A percentile compares a stretch with the other conserved stretches of the same genome.
Evolutionary conservation across 2,329 filamentous ascomycete genomes (phyloP).

Genomic region (Cordyceps cicadae): DNA sequence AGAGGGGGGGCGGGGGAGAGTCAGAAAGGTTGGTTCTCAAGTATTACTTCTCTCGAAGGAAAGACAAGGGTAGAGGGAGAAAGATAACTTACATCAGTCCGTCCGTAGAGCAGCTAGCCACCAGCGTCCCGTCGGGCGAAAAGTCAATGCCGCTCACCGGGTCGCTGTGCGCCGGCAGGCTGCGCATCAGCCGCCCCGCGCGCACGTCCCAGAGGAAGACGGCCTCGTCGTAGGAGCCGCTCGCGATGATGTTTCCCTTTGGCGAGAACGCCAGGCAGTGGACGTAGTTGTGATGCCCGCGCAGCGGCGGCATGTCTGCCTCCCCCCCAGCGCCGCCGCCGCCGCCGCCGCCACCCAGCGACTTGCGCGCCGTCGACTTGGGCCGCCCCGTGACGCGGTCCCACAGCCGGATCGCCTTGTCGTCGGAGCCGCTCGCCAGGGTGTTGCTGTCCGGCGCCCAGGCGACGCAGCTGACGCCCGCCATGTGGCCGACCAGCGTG

Average conservation of each 20-base stretch:
- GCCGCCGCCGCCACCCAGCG: constrained; percentile 32
- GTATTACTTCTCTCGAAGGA: too few species aligned
- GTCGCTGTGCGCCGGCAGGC: constrained; percentile 87
- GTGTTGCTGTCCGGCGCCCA: constrained; percentile 87
- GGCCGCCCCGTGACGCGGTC: constrained; percentile 57
- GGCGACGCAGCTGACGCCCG: constrained; percentile 84
- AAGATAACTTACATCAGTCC: constrained; percentile 60
- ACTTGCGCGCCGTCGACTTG: constrained; percentile 36
- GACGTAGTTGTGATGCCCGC: constrained; percentile 93
- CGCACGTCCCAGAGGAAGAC: constrained; percentile 96
- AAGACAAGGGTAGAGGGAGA: too few species aligned
- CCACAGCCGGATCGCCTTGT: constrained; percentile 94
- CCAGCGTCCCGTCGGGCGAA: constrained; percentile 80
- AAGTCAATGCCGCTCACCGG: constrained; percentile 93
- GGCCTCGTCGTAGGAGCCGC: constrained; percentile 92
- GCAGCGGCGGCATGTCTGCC: constrained; percentile 48
- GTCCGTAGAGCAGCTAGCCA: constrained; percentile 86
- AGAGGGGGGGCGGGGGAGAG: too few species aligned
- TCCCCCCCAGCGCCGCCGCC: constrained; percentile 23
- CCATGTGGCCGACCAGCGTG: constrained; percentile 86
- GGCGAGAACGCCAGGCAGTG: constrained; percentile 94
- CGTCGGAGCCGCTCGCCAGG: constrained; percentile 85
- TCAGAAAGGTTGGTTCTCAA: too few species aligned
- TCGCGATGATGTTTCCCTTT: constrained; percentile 93
- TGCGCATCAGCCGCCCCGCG: constrained; percentile 78